Conservation (phyloP, 108 stramenopile genomes). For the Conticribra weissflogii region DNA sequence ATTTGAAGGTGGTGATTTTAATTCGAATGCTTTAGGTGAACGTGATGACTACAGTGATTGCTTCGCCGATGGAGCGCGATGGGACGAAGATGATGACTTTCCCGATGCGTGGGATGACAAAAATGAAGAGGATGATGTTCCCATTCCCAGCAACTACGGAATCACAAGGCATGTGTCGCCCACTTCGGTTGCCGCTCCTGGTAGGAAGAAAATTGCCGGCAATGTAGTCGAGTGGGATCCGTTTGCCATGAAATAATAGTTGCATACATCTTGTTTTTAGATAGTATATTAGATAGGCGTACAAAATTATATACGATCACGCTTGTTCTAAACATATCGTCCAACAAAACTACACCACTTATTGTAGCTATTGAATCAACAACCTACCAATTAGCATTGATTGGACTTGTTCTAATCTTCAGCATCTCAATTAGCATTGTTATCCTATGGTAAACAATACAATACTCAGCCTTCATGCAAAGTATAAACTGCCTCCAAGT, state of each 20-base stretch:
- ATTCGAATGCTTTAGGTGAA: slow-evolving; percentile 1
- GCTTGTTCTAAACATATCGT: too few species aligned
- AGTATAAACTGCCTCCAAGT: slow-evolving; percentile 84
- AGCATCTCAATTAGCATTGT: neutral
- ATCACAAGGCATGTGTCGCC: slow-evolving; percentile 12
- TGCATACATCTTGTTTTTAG: neutral
- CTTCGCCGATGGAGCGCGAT: neutral
- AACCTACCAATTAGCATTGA: too few species aligned
- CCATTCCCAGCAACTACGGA: neutral
- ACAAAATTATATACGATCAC: neutral
- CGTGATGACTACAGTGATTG: slow-evolving; percentile 11
- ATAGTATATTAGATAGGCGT: neutral
- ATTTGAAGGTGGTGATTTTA: slow-evolving; percentile 30
- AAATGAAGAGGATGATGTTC: neutral
- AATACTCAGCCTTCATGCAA: slow-evolving; percentile 17
- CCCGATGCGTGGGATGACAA: slow-evolving; percentile 14
- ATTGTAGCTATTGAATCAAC: too few species aligned
- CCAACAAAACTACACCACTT: too few species aligned
- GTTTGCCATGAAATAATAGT: neutral
- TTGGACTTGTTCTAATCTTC: neutral
- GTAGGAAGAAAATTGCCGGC: slow-evolving; percentile 12
- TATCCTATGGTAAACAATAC: neutral
- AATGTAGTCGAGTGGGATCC: too few species aligned
- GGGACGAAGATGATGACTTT: slow-evolving; percentile 16
- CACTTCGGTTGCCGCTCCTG: slow-evolving; percentile 14